Evolutionary conservation across 345 rosid genomes (phyloP).

Genomic region (Bruguiera parviflora): DNA sequence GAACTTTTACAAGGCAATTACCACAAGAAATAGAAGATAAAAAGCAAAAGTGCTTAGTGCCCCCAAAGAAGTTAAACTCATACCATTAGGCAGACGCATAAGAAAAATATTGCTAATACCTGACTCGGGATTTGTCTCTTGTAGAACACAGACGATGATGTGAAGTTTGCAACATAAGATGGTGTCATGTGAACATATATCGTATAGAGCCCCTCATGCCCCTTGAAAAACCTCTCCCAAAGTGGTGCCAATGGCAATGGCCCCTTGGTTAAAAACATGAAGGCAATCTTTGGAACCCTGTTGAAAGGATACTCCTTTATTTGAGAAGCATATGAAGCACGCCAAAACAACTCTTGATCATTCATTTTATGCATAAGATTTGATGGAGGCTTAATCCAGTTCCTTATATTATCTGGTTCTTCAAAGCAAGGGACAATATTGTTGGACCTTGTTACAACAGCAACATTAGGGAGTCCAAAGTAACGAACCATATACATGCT

Average conservation of each 20-base stretch:
- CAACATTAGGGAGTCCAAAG: conserved; percentile 22
- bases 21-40: not conserved
- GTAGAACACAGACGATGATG: conserved; percentile 63
- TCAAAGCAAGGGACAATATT: conserved; percentile 20
- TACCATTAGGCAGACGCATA: not conserved
- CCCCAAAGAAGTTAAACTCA: not conserved
- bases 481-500: conserved; percentile 30
- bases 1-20: not conserved
- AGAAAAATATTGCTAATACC: conserved; percentile 40
- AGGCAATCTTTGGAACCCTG: conserved; percentile 24
- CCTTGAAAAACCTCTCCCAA: conserved; percentile 1
- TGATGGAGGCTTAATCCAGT: conserved; percentile 27
- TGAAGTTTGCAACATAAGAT: conserved; percentile 42
- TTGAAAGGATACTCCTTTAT: conserved; percentile 52
- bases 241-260: not conserved
- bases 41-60: not conserved
- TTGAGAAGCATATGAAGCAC: conserved; percentile 66
- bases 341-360: conserved; percentile 78
- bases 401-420: conserved; percentile 13
- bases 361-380: conserved; percentile 30
- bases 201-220: not conserved
- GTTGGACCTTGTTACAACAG: conserved; percentile 14
- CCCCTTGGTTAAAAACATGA: not conserved
- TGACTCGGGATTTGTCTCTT: conserved; percentile 84
- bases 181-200: conserved; percentile 58